These are phyloP conservation scores for Populus ilicifolia DNA, from an alignment of 345 rosid species.

Conservation along the genomic window DNA sequence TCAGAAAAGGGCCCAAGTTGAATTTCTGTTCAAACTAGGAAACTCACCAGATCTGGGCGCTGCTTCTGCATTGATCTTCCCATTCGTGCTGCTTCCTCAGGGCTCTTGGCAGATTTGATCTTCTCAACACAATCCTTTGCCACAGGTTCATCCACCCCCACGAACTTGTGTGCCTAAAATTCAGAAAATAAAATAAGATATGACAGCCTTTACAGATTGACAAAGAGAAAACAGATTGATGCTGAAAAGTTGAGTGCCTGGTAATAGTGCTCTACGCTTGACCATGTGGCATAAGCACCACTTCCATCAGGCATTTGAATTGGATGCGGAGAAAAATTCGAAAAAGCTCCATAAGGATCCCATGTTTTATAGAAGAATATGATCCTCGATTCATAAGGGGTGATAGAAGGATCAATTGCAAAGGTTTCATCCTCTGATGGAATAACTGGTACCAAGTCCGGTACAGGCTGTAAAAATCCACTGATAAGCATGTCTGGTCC, in stretches of 20 bases:
- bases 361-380: conserved; percentile 88
- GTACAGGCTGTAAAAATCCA: conserved; percentile 91
- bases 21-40: not conserved
- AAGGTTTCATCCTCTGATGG: conserved; percentile 80
- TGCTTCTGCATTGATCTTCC: conserved; percentile 70
- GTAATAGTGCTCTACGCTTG: conserved; percentile 79
- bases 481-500: conserved; percentile 93
- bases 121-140: conserved; percentile 58
- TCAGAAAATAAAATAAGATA: not conserved
- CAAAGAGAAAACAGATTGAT: conserved; percentile 12
- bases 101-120: conserved; percentile 65
- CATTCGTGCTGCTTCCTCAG: conserved; percentile 84
- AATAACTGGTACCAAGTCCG: conserved; percentile 70
- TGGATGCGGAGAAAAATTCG: conserved; percentile 86
- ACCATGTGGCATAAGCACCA: conserved; percentile 63
- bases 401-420: conserved; percentile 74
- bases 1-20: not conserved
- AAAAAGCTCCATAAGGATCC: conserved; percentile 94
- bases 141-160: conserved; percentile 48
- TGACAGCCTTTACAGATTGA: not conserved
- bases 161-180: conserved; percentile 60
- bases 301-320: conserved; percentile 57
- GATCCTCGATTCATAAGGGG: conserved; percentile 65
- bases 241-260: conserved; percentile 49
- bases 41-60: conserved; percentile 59